Percentiles rank a stretch among this genome's conserved stretches.
Evolutionary conservation across 768 basidiomycete genomes (phyloP).

Genomic region (Ramaria rubella): DNA sequence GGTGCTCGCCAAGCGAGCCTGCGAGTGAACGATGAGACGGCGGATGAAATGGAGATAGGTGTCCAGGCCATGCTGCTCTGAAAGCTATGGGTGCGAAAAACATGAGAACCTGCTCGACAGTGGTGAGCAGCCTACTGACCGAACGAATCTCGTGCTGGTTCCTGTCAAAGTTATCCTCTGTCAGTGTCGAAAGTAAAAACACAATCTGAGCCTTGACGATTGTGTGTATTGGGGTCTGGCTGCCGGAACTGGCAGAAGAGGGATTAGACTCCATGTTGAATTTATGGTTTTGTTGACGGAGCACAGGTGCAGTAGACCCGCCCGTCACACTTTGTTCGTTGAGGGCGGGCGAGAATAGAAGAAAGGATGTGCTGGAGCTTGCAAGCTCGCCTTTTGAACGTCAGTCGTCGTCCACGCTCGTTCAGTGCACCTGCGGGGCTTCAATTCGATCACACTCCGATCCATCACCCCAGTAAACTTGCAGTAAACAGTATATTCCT

Average conservation of each 20-base stretch:
- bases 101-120: conserved; percentile 13
- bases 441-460: neutral
- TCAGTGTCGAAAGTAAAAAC: conserved; percentile 91
- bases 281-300: neutral
- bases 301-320: neutral
- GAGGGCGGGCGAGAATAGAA: neutral
- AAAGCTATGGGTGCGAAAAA: conserved; percentile 51
- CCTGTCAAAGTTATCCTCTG: conserved; percentile 94
- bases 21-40: conserved; percentile 85
- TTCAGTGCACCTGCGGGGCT: neutral
- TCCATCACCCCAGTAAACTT: no score
- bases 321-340: neutral
- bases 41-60: conserved; percentile 98
- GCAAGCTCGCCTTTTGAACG: neutral
- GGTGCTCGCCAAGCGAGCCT: conserved; percentile 56
- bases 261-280: conserved; percentile 6
- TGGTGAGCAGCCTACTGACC: conserved; percentile 43
- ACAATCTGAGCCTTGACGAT: conserved; percentile 97
- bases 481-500: no score
- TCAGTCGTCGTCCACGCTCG: neutral
- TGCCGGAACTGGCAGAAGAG: conserved; percentile 9
- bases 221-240: conserved; percentile 52
- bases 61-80: conserved; percentile 94
- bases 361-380: neutral
- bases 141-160: conserved; percentile 93